These are phyloP conservation scores for Nelumbo lutea DNA, from an alignment of 164 flowering plant species.

Conservation along the genomic window DNA sequence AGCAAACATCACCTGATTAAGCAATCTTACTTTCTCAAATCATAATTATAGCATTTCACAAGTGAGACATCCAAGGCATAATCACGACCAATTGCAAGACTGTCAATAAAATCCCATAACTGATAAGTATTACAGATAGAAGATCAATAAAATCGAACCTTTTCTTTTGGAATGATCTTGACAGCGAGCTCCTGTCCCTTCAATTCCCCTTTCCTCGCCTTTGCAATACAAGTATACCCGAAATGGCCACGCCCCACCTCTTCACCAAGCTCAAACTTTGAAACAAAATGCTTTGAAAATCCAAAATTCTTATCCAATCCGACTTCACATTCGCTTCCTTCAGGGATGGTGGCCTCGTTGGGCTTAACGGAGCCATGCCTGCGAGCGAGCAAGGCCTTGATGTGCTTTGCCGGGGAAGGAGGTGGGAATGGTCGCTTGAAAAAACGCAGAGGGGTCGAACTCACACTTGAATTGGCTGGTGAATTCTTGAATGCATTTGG, in stretches of 20 bases:
- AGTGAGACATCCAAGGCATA: no score
- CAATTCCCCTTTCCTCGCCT: conserved; percentile 72
- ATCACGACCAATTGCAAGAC: no score
- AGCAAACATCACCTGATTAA: no score
- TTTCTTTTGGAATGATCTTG: conserved; percentile 86
- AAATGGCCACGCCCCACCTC: conserved; percentile 96
- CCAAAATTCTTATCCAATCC: conserved; percentile 87
- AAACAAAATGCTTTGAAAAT: conserved; percentile 54
- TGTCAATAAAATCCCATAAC: no score
- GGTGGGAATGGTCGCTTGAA: conserved; percentile 91
- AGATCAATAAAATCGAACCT: conserved; percentile 37
- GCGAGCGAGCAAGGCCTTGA: conserved; percentile 74
- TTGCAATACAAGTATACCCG: conserved; percentile 85
- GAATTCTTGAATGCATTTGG: conserved; percentile 67
- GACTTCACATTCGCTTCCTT: conserved; percentile 60
- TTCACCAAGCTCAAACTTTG: conserved; percentile 79
- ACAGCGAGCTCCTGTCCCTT: conserved; percentile 94
- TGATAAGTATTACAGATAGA: no score
- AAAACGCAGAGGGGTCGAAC: conserved; percentile 65
- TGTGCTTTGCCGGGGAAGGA: conserved; percentile 99
- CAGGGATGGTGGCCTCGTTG: conserved; percentile 85
- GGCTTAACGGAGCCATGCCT: conserved; percentile 91
- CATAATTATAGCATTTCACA: no score
- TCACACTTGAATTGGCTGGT: conserved; percentile 61
- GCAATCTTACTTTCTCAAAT: no score